Evolutionary conservation across 177 flowering plant genomes (phyloP), one percentile per base, ranked within the genome.

Genomic region (Telopea speciosissima): DNA sequence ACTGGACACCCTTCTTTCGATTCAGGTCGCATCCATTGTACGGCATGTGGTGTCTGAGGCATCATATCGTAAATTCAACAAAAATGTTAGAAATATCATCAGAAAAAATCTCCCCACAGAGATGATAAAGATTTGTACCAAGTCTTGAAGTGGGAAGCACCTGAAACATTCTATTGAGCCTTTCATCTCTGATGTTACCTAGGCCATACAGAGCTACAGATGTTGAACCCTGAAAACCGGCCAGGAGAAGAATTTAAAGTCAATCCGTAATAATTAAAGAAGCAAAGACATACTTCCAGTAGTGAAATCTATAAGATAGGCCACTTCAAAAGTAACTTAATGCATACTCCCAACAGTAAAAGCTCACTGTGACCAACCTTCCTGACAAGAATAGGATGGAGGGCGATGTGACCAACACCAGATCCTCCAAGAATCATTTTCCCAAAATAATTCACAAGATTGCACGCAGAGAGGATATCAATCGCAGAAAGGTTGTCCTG

Each of bases 131-230:
- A 44, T 24, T 36, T n/a, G 21, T 3, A 31, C 28, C 44, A 69
- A 33, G 25, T 3, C 26, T 68, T 17, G 58, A 40, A 63, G 61
- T 44, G 17, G 54, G 64, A 59, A 68, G 42, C 69, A 96, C 99
- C 96, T 96, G 99, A 88, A 96, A 96, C 97, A 96, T 96, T 81
- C 98, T 81, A 79, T 96, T 93, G 54, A 96, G 87, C 49, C 99
- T 85, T 77, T 96, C 99, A 83, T 96, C 99, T 76, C 99, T 86
- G 72, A 96, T 96, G 72, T 96, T 96, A 40, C 99, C 99, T 67
- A 96, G 93, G 52, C 99, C 99, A 81, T 96, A 96, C 26, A 96
- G 82, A 77, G 99, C 99, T 28, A 93, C 96, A 70, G 93, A 75
- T 59, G 99, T 96, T 74, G 88, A 85, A 79, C 99, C 99, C 99